Base-by-base conservation (phyloP, 1,284 basidiomycete species). In the Rhodotorula sp. region DNA sequence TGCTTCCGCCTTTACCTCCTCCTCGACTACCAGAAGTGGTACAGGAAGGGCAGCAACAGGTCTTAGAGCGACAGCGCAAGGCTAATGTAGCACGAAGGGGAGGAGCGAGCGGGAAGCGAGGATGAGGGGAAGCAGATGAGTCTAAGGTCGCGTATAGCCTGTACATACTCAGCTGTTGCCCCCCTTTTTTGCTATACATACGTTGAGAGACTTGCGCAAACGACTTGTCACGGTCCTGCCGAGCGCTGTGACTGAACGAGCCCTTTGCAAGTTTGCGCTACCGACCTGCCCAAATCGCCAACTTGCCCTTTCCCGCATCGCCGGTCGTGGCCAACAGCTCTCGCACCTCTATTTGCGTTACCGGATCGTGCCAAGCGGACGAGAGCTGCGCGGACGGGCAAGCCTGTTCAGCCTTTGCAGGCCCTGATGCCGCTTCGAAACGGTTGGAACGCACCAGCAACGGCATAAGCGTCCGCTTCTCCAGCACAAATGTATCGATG, bases 1-100 rank as follows among this genome's bases (percentile, higher is more conserved):
- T 80, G 77, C 59, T 78, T 78, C 54, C 83, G 84, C 34, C 78
- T 85, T 48, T 86, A 65, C 62, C 44, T 70, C 39, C 64, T 62
- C 39, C 29, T 70, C 39, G 52, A 48, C 29, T 59, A 70, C 62
- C 9, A 48, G 24, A 66, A 44, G 59, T 67, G 64, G 65, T 70
- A 63, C 65, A 46, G 29, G 57, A 66, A 60, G 61, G 61, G 53
- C 7, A 49, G 49, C 30, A 47, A 64, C 64, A 62, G 61, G 30
- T 19, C 62, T 27, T 62, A 39, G 39, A n/a, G 22, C 2, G 59
- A 39, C 2, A 22, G 5, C 4, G 13, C 30, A n/a, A 27, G 17
- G 11, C 9, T 2, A 9, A 19, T 29, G 52, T 29, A 13, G 29
- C 22, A 8, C 29, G 39, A 15, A 39, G 20, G 13, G 55, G n/a